These are phyloP conservation scores for Cinnamomum chago DNA, from an alignment of 164 flowering plant genomes.

Conservation along the genomic window DNA sequence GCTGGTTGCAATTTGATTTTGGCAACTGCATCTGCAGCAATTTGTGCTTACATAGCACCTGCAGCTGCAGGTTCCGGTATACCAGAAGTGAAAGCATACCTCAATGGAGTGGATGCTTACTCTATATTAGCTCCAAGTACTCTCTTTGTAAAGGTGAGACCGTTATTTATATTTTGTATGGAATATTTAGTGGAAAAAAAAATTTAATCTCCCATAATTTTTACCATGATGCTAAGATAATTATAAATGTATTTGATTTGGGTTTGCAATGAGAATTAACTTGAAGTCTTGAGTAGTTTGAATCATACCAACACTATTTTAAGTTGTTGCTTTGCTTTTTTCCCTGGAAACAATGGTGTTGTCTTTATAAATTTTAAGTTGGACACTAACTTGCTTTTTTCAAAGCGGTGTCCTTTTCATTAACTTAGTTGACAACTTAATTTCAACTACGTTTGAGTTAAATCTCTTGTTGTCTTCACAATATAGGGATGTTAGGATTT, in stretches of 20 bases:
- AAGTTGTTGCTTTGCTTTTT: neutral
- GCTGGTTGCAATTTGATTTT: constrained; percentile 59
- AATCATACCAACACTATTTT: too few relatives aligned
- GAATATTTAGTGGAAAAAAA: neutral
- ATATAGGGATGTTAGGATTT: neutral
- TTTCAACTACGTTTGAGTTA: too few relatives aligned
- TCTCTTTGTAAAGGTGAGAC: constrained; percentile 80
- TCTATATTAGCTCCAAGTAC: constrained; percentile 84
- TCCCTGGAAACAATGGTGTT: too few relatives aligned
- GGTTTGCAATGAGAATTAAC: too few relatives aligned
- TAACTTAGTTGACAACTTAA: too few relatives aligned
- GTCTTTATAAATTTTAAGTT: too few relatives aligned
- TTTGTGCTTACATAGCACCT: constrained; percentile 87
- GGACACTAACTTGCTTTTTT: neutral
- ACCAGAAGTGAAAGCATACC: constrained; percentile 90
- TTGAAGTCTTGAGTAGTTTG: too few relatives aligned
- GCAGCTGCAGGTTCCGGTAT: constrained; percentile 96
- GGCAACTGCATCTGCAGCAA: constrained; percentile 54
- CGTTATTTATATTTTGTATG: neutral
- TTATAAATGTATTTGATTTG: too few relatives aligned
- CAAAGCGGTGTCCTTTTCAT: too few relatives aligned
- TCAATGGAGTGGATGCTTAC: constrained; percentile 89
- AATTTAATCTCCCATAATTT: neutral
- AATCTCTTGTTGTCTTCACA: too few relatives aligned
- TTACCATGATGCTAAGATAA: neutral